Conservation (phyloP, 2,329 filamentous ascomycete genomes). For the Claviceps monticola region DNA sequence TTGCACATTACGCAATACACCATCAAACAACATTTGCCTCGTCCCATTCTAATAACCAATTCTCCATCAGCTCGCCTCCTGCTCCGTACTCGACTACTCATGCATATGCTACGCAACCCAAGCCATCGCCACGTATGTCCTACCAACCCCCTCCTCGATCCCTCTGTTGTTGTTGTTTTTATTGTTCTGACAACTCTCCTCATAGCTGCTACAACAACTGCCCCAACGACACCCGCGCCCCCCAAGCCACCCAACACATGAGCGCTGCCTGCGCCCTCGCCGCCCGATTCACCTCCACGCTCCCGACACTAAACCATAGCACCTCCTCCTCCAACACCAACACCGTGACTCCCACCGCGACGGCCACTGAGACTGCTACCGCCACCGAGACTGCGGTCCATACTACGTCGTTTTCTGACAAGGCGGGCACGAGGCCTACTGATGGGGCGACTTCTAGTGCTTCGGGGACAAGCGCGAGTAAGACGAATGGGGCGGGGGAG, state of each 20-base stretch:
- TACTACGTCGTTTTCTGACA: slow-evolving; percentile 5
- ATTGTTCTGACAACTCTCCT: background rate
- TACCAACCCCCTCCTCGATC: background rate
- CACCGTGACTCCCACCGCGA: background rate
- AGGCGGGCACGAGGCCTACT: background rate
- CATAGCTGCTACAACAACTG: slow-evolving; percentile 42
- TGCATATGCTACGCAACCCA: slow-evolving; percentile 33
- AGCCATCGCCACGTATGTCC: slow-evolving; percentile 32
- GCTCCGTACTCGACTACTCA: slow-evolving; percentile 27
- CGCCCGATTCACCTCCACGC: slow-evolving; percentile 24
- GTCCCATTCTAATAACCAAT: no score
- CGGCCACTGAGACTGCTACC: slow-evolving; percentile 8
- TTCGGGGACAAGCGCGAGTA: slow-evolving; percentile 6
- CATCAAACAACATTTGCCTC: no score
- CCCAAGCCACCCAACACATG: slow-evolving; percentile 23
- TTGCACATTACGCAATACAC: no score
- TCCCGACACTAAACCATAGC: slow-evolving; percentile 5
- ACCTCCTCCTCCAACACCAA: slow-evolving; percentile 9
- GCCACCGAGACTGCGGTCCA: slow-evolving; percentile 9
- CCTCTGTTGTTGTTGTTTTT: no score
- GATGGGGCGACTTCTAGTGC: no score
- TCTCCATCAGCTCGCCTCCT: slow-evolving; percentile 19
- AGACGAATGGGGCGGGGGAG: slow-evolving; percentile 11
- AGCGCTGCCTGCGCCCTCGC: slow-evolving; percentile 32
- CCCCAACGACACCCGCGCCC: slow-evolving; percentile 30